These are phyloP conservation scores for Fraxinus dipetala DNA, from an alignment of 305 asterid genomes.

Conservation along the genomic window DNA sequence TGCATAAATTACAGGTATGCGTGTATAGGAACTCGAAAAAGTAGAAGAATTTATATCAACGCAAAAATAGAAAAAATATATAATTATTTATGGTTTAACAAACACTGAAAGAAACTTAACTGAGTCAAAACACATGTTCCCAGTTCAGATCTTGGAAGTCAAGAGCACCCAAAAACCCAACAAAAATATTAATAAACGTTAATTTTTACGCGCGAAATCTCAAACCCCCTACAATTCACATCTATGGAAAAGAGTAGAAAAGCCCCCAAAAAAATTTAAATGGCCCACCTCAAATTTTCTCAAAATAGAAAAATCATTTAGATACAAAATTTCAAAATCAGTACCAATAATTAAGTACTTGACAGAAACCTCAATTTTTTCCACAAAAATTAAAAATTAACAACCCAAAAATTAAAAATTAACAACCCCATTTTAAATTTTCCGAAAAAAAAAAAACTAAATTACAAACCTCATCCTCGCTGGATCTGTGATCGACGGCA, in stretches of 20 bases:
- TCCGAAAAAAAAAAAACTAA: neutral
- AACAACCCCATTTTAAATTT: constrained; percentile 17
- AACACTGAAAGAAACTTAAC: constrained; percentile 33
- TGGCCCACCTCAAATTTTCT: constrained; percentile 33
- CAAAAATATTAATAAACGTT: constrained; percentile 22
- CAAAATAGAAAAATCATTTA: constrained; percentile 36
- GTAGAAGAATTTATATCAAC: constrained; percentile 17
- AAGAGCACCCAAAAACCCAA: constrained; percentile 21
- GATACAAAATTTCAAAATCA: constrained; percentile 13
- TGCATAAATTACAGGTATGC: constrained; percentile 6
- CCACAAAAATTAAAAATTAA: neutral
- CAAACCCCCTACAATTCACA: constrained; percentile 32
- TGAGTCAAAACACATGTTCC: constrained; percentile 50
- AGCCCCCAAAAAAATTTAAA: constrained; percentile 17
- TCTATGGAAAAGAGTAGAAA: constrained; percentile 17
- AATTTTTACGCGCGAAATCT: constrained; percentile 61
- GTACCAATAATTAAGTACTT: neutral
- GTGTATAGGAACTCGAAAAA: constrained; percentile 20
- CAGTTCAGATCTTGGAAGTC: constrained; percentile 54
- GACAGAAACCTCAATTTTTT: constrained; percentile 5
- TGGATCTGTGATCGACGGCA: constrained; percentile 61
- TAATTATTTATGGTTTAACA: constrained; percentile 20
- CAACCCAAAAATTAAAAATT: neutral
- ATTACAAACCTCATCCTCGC: constrained; percentile 41
- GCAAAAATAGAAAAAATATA: constrained; percentile 29